phyloP scores from a whole-genome alignment of 2,329 filamentous ascomycete species.

The Cercospora nicotianae region DNA sequence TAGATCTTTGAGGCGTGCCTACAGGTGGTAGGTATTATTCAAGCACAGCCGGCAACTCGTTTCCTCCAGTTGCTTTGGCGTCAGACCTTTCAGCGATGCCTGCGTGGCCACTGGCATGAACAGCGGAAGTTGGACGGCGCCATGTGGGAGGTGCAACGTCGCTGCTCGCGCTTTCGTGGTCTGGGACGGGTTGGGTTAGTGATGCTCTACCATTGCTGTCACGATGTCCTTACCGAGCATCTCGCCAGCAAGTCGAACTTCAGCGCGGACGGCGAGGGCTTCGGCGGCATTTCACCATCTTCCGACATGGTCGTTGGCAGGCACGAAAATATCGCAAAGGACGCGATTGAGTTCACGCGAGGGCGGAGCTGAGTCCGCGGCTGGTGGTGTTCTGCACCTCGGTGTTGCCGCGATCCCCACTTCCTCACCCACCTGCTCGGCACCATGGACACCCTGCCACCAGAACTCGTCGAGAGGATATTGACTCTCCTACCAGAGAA shows the following conservation, averaged over 20 bases:
- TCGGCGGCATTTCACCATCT: constrained; percentile 28
- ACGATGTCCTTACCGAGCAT: constrained; percentile 67
- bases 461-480: neutral
- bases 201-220: neutral
- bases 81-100: constrained; percentile 90
- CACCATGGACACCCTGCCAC: neutral
- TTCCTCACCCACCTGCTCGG: no score
- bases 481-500: neutral
- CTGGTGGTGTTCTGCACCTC: no score
- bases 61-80: constrained; percentile 85
- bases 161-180: constrained; percentile 93
- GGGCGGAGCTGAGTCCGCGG: neutral
- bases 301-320: constrained; percentile 23
- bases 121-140: constrained; percentile 81
- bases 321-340: neutral
- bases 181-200: constrained; percentile 49
- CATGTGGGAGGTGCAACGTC: constrained; percentile 84
- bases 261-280: constrained; percentile 56
- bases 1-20: no score
- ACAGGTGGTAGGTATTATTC: constrained; percentile 89
- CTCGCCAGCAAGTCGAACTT: constrained; percentile 74
- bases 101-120: constrained; percentile 99
- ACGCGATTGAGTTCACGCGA: neutral
- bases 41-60: constrained; percentile 87
- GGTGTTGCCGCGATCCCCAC: no score